A percentile compares a stretch with the other conserved stretches of the same genome.
Conservation (phyloP, 129 eudicot species). For the Pulicaria dysenterica region DNA sequence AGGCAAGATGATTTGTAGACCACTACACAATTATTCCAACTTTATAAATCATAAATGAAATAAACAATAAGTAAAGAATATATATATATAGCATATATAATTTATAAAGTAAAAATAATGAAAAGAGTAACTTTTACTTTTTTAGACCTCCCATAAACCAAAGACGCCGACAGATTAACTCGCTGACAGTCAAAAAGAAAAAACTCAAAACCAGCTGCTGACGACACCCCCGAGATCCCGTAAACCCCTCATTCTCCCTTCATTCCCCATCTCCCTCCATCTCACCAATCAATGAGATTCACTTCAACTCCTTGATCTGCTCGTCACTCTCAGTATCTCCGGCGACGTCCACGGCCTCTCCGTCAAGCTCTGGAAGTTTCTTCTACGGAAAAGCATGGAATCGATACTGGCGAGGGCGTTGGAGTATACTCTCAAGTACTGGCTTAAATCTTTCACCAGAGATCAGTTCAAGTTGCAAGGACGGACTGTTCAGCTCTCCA, state of each 20-base stretch:
- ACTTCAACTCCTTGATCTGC: not conserved
- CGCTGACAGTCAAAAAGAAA: constrained; percentile 25
- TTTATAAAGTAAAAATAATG: too few relatives aligned
- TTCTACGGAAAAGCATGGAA: constrained; percentile 48
- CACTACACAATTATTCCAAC: too few relatives aligned
- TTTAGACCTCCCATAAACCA: constrained; percentile 14
- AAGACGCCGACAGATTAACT: constrained; percentile 40
- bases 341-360: constrained; percentile 21
- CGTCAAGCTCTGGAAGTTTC: not conserved
- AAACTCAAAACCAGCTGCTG: constrained; percentile 24
- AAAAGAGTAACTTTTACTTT: not conserved
- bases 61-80: too few relatives aligned
- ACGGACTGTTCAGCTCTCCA: constrained; percentile 82
- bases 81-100: too few relatives aligned
- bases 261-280: not conserved
- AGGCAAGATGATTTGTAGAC: too few relatives aligned
- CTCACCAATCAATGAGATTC: constrained; percentile 21
- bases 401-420: constrained; percentile 89
- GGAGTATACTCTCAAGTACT: constrained; percentile 92
- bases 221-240: constrained; percentile 26
- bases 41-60: too few relatives aligned
- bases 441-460: constrained; percentile 91
- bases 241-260: constrained; percentile 10
- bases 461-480: constrained; percentile 99
- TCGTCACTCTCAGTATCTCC: constrained; percentile 16